phyloP scores from a whole-genome alignment of 78 protist species.

The Bigelowiella natans region DNA sequence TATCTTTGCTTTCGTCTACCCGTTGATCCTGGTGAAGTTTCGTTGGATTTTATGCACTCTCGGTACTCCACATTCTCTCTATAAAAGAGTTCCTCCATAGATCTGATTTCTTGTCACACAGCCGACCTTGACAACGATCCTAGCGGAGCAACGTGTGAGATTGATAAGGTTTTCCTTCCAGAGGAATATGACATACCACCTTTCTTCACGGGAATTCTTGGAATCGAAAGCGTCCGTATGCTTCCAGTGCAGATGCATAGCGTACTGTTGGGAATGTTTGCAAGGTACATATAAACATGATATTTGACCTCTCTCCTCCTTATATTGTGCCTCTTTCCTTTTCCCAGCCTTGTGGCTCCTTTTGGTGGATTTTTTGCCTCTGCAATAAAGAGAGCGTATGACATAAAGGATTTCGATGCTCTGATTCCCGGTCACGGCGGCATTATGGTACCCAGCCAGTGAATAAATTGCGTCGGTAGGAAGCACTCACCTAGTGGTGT shows the following conservation, averaged over 20 bases:
- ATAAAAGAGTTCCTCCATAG: not conserved
- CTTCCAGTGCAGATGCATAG: not conserved
- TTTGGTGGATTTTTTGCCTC: conserved; percentile 9
- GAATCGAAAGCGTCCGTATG: not conserved
- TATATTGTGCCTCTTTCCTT: too few relatives aligned
- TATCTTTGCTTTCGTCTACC: not conserved
- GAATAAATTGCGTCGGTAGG: too few relatives aligned
- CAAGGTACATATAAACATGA: not conserved
- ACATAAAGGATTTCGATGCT: conserved; percentile 1
- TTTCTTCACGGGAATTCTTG: not conserved
- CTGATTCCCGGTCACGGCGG: conserved; percentile 4
- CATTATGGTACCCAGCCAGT: not conserved
- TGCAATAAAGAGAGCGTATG: not conserved
- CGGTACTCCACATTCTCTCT: not conserved
- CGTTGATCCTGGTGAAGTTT: not conserved
- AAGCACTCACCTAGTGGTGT: too few relatives aligned
- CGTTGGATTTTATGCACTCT: not conserved
- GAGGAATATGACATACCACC: not conserved
- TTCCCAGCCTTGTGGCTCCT: not conserved
- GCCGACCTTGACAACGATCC: not conserved
- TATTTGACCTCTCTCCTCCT: not conserved
- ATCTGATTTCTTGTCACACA: not conserved
- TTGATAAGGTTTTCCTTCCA: not conserved
- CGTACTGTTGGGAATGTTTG: conserved; percentile 12
- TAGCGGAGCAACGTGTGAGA: not conserved